phyloP scores from a whole-genome alignment of 805 yeast genomes.

The Wickerhamomyces chaumierensis region DNA sequence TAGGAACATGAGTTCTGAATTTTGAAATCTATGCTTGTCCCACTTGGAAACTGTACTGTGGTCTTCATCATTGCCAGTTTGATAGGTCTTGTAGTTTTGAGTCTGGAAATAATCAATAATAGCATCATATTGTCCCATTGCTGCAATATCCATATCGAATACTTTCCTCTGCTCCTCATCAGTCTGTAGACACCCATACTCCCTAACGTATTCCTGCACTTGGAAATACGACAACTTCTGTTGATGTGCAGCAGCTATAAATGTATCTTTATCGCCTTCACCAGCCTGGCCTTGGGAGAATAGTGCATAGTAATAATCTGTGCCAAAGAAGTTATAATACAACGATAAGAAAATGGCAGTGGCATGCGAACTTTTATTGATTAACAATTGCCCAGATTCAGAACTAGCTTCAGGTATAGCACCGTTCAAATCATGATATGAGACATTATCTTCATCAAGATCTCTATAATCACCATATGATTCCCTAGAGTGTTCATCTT shows the following conservation, averaged over 20 bases:
- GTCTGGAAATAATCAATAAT: background rate
- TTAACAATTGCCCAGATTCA: constrained; percentile 60
- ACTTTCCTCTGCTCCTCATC: no score
- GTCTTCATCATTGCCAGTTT: no score
- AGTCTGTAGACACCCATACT: no score
- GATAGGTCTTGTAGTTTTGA: no score
- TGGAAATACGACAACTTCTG: no score
- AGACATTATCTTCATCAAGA: constrained; percentile 18
- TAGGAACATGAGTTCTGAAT: constrained; percentile 15
- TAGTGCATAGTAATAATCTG: constrained; percentile 53
- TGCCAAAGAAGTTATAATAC: constrained; percentile 60
- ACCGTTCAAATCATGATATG: constrained; percentile 51
- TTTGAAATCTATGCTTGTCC: constrained; percentile 8
- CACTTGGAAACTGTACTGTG: no score
- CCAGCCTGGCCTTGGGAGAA: constrained; percentile 68
- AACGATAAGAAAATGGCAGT: constrained; percentile 47
- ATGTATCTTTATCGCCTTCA: constrained; percentile 75
- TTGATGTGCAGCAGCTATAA: constrained; percentile 46
- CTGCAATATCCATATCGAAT: no score
- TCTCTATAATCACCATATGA: constrained; percentile 3
- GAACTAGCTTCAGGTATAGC: constrained; percentile 56
- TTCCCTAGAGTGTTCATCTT: constrained; percentile 2
- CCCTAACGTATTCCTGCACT: no score
- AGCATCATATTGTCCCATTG: no score
- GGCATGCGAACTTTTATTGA: constrained; percentile 50